Evolutionary conservation across 2,329 filamentous ascomycete species (phyloP), one percentile per base, ranked within the genome.

Genomic region (Monosporascus sp.): DNA sequence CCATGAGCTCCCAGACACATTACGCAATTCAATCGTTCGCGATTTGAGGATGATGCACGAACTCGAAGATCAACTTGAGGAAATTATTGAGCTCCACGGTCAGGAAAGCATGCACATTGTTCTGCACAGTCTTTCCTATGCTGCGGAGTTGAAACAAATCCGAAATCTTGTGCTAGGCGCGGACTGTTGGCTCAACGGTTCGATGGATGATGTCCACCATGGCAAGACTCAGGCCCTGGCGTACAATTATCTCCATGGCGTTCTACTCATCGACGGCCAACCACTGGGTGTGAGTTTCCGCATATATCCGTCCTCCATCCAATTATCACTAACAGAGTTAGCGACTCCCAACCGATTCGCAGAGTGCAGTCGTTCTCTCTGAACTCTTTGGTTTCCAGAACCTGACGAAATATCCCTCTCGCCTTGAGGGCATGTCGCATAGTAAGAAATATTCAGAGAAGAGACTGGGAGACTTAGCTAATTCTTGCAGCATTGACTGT

Each of bases 301-400:
- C 11, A 39, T 20, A 18, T 37, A 5, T 6, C 45, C 34, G 9
- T 6, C 3, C 15, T 42, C 1, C 42, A 39, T 44, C 25, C 11
- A 27, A 15, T 27, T 25, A 34, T 2, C 50, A 18, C 52, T 60
- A 52, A 58, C 50, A 58, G 68, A 2, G 74, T 78, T 38, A 75
- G 73, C 44, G 61, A 75, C n/a, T 71, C 72, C 2, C 54, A 56
- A 14, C 62, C 67, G 60, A 64, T 31, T 44, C 55, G 1, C 48
- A 59, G 41, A 58, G 54, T 37, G 57, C 57, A 0, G 49, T 58
- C 1, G 60, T 65, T 1, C 69, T 85, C 7, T 63, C 67, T 6
- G 69, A 75, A 3, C 70, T 88, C 0, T 85, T 88, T 58, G 78
- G 78, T 0, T 66, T 74, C 1, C 74, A 78, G 15, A 70, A 71